Evolutionary conservation across 1,284 basidiomycete genomes (phyloP), one percentile per base, ranked within the genome.

Genomic region (Lignosus rhinocerotis): DNA sequence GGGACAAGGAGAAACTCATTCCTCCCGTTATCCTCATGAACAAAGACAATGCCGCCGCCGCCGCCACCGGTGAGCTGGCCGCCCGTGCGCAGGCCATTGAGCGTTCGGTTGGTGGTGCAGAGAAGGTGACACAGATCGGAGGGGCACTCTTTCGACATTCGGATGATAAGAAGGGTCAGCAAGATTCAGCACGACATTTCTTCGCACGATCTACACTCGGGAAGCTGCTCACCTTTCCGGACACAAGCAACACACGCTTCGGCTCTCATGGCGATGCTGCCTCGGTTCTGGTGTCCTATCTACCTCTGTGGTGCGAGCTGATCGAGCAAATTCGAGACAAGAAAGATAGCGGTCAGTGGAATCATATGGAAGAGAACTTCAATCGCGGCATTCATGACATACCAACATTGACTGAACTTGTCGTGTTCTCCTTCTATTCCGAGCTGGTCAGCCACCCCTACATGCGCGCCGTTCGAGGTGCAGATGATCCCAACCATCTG

Each of bases 311-410:
- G 45, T 45, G 67, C 6, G 46, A 60, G 0, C 73, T 72, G 54
- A 53, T 77, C 31, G 61, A 67, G 10, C 34, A 60, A 9, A 50
- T 73, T 2, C 51, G 55, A 0, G 63, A 70, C 43, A 53, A 60
- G 46, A 78, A 78, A 58, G 59, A 66, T 1, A 58, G 49, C 6
- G 52, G 53, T 11, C 53, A 31, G 3, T 66, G 59, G 11, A 76
- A 65, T 17, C 68, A 77, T 57, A 68, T 78, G 45, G 75, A 78
- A 52, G 21, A 60, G 14, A 78, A 80, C 60, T 43, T 79, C 6
- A 67, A 57, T 6, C 51, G 65, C 0, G 74, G 66, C 0, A 61
- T 79, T 0, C 54, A 71, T 2, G 75, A 78, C 55, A 56, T 59
- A 1, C 59, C 69, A 1, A 79, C 75, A 9, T 56, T 75, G 6